These are phyloP conservation scores for Saccharomyces paradoxus DNA, from an alignment of 805 yeast species.

Conservation along the genomic window DNA sequence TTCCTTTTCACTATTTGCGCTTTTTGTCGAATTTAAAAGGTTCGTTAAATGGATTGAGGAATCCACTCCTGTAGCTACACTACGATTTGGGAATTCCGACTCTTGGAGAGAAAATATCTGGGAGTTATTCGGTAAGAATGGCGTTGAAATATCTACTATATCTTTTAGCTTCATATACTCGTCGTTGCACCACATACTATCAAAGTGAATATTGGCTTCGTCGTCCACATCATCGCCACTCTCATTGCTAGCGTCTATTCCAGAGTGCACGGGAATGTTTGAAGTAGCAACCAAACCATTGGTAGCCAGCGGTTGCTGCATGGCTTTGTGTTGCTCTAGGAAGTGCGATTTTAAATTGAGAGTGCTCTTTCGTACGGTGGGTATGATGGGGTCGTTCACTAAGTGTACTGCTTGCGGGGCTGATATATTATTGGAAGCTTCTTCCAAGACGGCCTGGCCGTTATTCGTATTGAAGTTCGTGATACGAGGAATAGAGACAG, in stretches of 20 bases:
- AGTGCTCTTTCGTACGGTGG: neutral
- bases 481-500: neutral
- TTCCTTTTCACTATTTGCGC: neutral
- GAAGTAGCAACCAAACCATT: neutral
- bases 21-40: neutral
- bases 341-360: neutral
- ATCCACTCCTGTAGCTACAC: neutral
- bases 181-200: conserved; percentile 46
- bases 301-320: neutral
- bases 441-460: neutral
- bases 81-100: neutral
- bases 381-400: neutral
- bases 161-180: conserved; percentile 22
- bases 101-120: neutral
- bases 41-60: neutral
- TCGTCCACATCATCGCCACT: neutral
- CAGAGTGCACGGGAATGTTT: neutral
- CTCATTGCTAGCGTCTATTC: neutral
- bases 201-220: conserved; percentile 25
- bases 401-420: neutral
- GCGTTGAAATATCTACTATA: conserved; percentile 6
- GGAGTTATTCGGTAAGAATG: conserved; percentile 1
- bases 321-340: neutral
- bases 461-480: neutral
- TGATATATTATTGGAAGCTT: neutral